phyloP scores from a whole-genome alignment of 2,329 filamentous ascomycete genomes.

The Diaporthe amygdali region DNA sequence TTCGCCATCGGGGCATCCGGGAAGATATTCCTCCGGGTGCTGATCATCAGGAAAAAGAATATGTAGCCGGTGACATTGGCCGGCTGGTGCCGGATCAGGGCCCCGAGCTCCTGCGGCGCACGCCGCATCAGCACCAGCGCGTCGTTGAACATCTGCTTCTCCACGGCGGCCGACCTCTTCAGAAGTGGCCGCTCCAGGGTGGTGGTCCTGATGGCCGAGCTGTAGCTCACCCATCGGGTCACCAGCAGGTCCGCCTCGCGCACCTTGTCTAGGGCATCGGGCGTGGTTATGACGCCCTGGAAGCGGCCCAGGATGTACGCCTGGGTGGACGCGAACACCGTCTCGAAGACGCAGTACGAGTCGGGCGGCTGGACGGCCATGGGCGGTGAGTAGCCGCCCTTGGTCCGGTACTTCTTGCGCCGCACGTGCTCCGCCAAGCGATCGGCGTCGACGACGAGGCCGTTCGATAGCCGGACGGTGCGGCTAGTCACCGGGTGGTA shows the following conservation, averaged over 20 bases:
- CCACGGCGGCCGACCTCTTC: not conserved
- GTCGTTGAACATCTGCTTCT: conserved; percentile 13
- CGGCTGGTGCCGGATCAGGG: conserved; percentile 12
- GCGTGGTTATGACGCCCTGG: not conserved
- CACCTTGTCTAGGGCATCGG: conserved; percentile 3
- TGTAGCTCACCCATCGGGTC: conserved; percentile 10
- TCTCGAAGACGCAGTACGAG: conserved; percentile 13
- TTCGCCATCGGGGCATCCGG: not conserved
- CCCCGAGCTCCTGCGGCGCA: conserved; percentile 1
- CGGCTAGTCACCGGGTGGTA: not conserved
- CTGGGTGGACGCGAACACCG: conserved; percentile 9
- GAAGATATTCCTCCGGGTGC: conserved; percentile 2
- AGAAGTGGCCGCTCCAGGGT: conserved; percentile 7
- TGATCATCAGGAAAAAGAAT: conserved; percentile 18
- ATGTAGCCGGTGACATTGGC: conserved; percentile 15
- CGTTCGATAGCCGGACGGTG: conserved; percentile 15
- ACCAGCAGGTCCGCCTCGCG: not conserved
- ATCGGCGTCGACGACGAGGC: conserved; percentile 17
- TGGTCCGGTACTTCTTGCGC: conserved; percentile 7
- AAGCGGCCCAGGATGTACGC: conserved; percentile 7
- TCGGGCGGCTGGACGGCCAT: conserved; percentile 1
- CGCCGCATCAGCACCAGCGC: conserved; percentile 14
- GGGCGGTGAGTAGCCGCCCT: not conserved
- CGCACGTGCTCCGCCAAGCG: conserved; percentile 18
- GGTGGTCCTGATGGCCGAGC: not conserved